Conservation (phyloP, 2,329 filamentous ascomycete species). For the Fusarium newnesense region DNA sequence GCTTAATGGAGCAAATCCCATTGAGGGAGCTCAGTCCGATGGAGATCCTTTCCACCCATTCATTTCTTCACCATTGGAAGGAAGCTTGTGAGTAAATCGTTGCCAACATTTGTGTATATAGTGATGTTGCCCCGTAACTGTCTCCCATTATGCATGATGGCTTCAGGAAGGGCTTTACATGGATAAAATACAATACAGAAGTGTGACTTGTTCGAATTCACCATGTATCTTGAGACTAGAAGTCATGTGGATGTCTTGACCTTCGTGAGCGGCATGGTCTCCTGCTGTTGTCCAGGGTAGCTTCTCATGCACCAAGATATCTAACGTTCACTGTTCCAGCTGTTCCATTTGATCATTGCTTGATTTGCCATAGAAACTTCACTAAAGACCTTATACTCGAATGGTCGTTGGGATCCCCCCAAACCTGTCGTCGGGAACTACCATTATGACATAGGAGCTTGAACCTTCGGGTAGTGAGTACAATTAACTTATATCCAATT, state of each 20-base stretch:
- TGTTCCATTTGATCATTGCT: not conserved
- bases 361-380: not conserved
- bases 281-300: not conserved
- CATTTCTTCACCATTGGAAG: not conserved
- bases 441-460: not conserved
- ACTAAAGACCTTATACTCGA: not conserved
- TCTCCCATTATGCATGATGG: not conserved
- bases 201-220: not conserved
- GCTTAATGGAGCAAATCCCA: not conserved
- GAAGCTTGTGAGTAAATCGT: not conserved
- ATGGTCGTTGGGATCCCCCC: fast-evolving
- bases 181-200: not conserved
- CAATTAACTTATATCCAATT: not conserved
- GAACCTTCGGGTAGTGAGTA: not conserved
- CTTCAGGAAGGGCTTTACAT: not conserved
- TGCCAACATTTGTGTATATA: not conserved
- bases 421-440: not conserved
- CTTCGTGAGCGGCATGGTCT: not conserved
- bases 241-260: not conserved
- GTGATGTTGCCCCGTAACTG: not conserved
- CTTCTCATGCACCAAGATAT: not conserved
- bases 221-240: not conserved
- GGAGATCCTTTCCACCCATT: not conserved
- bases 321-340: not conserved
- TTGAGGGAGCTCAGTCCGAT: too few species aligned